Conservation (phyloP, 306 rosid genomes). For the Lathyrus oleraceus region DNA sequence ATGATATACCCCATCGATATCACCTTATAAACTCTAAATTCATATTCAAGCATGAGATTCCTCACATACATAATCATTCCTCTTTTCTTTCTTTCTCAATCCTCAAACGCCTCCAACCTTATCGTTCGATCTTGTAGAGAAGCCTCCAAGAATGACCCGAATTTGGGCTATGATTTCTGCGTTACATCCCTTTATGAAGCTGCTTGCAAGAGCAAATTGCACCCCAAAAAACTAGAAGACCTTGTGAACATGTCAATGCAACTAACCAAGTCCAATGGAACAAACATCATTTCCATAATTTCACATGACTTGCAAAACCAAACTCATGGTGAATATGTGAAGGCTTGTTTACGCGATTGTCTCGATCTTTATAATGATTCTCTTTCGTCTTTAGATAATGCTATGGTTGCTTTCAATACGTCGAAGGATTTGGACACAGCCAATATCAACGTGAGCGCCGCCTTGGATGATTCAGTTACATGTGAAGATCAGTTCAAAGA, state of each 20-base stretch:
- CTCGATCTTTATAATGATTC: conserved; percentile 52
- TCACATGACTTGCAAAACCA: conserved; percentile 38
- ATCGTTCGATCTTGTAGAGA: conserved; percentile 47
- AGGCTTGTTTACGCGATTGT: conserved; percentile 52
- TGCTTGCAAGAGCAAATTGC: conserved; percentile 23
- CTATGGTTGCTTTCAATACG: conserved; percentile 46
- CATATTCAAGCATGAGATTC: conserved; percentile 35
- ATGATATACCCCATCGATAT: neutral
- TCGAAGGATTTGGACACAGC: conserved; percentile 41
- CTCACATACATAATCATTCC: conserved; percentile 11
- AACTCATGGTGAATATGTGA: conserved; percentile 12
- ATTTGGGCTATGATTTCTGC: conserved; percentile 54
- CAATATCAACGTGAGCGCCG: conserved; percentile 6
- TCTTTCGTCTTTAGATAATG: conserved; percentile 30
- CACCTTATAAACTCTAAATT: conserved; percentile 5
- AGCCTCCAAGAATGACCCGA: conserved; percentile 59
- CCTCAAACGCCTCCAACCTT: conserved; percentile 31
- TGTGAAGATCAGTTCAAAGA: conserved; percentile 73
- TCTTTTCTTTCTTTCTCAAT: conserved; percentile 24
- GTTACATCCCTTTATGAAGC: conserved; percentile 44
- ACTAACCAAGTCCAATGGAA: conserved; percentile 53
- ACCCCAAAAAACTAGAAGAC: conserved; percentile 34
- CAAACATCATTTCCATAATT: conserved; percentile 41
- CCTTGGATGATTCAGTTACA: conserved; percentile 55
- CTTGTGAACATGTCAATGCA: conserved; percentile 43